phyloP scores from a whole-genome alignment of 257 asterid genomes.

The Jasminum sambac region DNA sequence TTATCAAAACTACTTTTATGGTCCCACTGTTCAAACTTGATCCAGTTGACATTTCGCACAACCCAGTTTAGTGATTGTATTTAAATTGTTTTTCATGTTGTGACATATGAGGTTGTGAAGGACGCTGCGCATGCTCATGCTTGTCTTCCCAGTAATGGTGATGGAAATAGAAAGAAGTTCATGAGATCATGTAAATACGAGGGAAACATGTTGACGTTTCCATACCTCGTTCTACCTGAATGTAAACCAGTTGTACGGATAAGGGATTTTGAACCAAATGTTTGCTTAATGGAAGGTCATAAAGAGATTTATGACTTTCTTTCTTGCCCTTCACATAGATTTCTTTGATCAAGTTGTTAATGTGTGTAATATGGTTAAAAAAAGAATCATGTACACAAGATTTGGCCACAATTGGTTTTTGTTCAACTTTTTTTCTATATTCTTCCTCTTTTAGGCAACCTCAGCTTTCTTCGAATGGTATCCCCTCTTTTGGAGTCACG shows the following conservation, averaged over 20 bases:
- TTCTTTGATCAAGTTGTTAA: neutral
- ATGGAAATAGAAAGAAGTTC: neutral
- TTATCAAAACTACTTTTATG: neutral
- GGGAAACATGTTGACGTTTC: neutral
- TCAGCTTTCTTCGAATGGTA: conserved; percentile 44
- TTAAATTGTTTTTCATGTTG: neutral
- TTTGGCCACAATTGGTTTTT: neutral
- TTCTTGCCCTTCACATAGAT: neutral
- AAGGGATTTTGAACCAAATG: neutral
- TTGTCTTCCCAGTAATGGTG: neutral
- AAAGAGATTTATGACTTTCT: neutral
- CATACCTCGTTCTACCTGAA: neutral
- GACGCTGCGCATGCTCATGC: neutral
- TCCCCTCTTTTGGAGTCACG: conserved; percentile 53
- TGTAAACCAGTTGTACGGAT: neutral
- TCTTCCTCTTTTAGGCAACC: conserved; percentile 42
- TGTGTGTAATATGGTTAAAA: neutral
- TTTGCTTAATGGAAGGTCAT: neutral
- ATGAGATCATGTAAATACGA: neutral
- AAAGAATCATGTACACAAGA: neutral
- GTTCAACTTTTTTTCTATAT: neutral
- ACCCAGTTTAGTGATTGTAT: neutral
- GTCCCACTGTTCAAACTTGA: neutral
- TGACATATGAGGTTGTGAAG: neutral
- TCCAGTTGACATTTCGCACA: neutral